phyloP scores from a whole-genome alignment of 2,329 filamentous ascomycete species.

The Dendryphion nanum region DNA sequence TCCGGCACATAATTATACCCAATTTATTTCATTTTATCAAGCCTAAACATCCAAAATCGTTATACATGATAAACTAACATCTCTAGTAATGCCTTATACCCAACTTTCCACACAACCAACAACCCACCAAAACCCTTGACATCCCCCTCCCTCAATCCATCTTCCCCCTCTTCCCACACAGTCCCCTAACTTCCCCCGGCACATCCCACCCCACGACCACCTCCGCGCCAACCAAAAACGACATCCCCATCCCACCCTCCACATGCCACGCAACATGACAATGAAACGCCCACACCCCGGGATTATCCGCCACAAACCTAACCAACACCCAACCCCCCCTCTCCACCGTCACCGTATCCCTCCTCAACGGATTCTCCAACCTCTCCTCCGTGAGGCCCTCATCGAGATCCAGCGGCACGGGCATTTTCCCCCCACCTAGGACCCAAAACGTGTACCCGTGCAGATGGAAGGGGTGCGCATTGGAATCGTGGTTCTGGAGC shows the following conservation, averaged over 20 bases:
- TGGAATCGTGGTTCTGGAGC: conserved; percentile 35
- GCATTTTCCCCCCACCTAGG: conserved; percentile 40
- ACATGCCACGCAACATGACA: conserved; percentile 70
- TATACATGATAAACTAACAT: no score
- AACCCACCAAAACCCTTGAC: no score
- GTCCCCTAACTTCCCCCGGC: conserved; percentile 44
- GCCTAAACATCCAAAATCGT: no score
- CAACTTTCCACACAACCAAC: no score
- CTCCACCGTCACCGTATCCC: conserved; percentile 66
- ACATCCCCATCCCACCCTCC: conserved; percentile 50
- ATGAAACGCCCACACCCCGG: conserved; percentile 62
- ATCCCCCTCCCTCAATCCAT: no score
- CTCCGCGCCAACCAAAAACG: conserved; percentile 54
- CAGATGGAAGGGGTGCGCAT: conserved; percentile 51
- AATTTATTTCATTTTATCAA: no score
- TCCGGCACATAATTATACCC: no score
- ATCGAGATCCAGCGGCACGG: conserved; percentile 28
- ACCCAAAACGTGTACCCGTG: conserved; percentile 67
- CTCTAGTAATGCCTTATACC: no score
- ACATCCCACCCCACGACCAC: conserved; percentile 44
- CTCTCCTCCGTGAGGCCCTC: no score
- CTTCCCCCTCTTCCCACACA: conserved; percentile 50
- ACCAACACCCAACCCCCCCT: conserved; percentile 68
- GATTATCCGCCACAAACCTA: conserved; percentile 59
- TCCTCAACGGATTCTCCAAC: conserved; percentile 51